Evolutionary conservation across 2,329 filamentous ascomycete genomes (phyloP).

Genomic region (Scytalidium sp.): DNA sequence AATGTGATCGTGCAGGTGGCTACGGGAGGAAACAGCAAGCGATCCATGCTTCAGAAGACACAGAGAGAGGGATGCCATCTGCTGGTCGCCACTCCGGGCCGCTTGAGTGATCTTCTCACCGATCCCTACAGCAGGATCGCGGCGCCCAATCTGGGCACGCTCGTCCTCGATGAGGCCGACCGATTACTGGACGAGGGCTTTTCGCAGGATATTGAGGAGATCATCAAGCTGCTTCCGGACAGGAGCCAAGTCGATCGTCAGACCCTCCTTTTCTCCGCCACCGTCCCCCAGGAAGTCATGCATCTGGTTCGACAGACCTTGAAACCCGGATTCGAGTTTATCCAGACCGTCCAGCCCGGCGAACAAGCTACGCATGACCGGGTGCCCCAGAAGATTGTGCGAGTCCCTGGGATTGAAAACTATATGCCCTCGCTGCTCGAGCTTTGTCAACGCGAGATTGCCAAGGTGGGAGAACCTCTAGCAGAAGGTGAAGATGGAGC

Average conservation of each 20-base stretch:
- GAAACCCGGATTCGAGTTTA: constrained; percentile 81
- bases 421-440: constrained; percentile 67
- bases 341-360: constrained; percentile 78
- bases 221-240: constrained; percentile 61
- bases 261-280: constrained; percentile 93
- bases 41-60: constrained; percentile 26
- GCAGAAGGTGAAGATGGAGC: constrained; percentile 3
- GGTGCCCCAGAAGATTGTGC: constrained; percentile 76
- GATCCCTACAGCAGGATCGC: constrained; percentile 44
- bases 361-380: constrained; percentile 83
- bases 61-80: constrained; percentile 77
- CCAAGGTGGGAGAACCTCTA: constrained; percentile 7
- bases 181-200: constrained; percentile 97
- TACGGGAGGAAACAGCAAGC: constrained; percentile 86
- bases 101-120: constrained; percentile 72
- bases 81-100: constrained; percentile 85
- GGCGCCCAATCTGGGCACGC: constrained; percentile 69
- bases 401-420: constrained; percentile 70
- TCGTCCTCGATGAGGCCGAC: constrained; percentile 96
- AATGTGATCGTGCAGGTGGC: constrained; percentile 63
- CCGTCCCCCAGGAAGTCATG: constrained; percentile 81
- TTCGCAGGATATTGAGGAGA: constrained; percentile 59
- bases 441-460: constrained; percentile 37
- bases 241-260: constrained; percentile 67
- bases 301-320: constrained; percentile 70